phyloP scores from a whole-genome alignment of 192 early-diverging fungal genomes.

The Coemansia sp. region DNA sequence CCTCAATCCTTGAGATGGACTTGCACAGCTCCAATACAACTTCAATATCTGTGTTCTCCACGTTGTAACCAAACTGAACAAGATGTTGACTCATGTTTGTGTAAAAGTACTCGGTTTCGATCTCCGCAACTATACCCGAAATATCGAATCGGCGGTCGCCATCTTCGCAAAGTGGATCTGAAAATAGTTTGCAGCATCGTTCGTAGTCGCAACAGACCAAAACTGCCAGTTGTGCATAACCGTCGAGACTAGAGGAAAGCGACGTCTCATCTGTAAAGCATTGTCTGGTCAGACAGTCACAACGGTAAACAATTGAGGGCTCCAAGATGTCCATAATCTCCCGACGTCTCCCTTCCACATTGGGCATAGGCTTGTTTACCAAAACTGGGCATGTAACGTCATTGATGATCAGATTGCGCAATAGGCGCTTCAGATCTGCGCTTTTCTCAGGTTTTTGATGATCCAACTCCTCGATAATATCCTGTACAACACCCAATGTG shows the following conservation, averaged over 20 bases:
- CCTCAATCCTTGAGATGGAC: slow-evolving; percentile 30
- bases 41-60: slow-evolving; percentile 32
- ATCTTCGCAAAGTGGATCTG: slow-evolving; percentile 36
- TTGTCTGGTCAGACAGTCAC: slow-evolving; percentile 34
- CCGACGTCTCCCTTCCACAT: slow-evolving; percentile 32
- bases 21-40: slow-evolving; percentile 41
- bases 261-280: slow-evolving; percentile 42
- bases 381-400: slow-evolving; percentile 38
- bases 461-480: slow-evolving; percentile 50
- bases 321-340: slow-evolving; percentile 29
- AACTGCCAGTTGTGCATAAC: slow-evolving; percentile 38
- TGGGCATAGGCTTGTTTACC: slow-evolving; percentile 47
- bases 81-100: slow-evolving; percentile 32
- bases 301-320: slow-evolving; percentile 44
- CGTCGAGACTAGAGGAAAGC: slow-evolving; percentile 23
- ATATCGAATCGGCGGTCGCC: slow-evolving; percentile 55
- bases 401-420: slow-evolving; percentile 41
- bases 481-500: slow-evolving; percentile 30
- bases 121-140: slow-evolving; percentile 43
- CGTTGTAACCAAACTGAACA: slow-evolving; percentile 39
- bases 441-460: slow-evolving; percentile 26
- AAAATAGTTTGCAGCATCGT: slow-evolving; percentile 34
- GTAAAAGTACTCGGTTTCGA: slow-evolving; percentile 47
- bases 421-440: slow-evolving; percentile 15
- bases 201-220: slow-evolving; percentile 39